Evolutionary conservation across 192 early-diverging fungal species (phyloP).

Genomic region (Spizellomyces punctatus): DNA sequence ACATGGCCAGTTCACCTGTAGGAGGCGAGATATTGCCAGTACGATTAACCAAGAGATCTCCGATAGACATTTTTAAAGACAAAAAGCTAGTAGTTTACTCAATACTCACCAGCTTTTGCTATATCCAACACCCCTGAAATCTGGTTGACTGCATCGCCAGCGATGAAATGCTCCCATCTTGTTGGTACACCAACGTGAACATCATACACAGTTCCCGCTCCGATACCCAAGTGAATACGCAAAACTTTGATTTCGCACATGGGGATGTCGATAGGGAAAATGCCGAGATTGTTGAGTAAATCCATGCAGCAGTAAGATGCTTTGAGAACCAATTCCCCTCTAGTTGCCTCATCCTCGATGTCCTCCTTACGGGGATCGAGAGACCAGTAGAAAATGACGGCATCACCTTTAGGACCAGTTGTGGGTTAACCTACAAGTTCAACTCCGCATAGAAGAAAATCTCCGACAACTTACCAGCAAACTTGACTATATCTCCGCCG

Average conservation of each 20-base stretch:
- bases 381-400: conserved; percentile 61
- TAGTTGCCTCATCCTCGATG: conserved; percentile 17
- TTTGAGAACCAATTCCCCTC: conserved; percentile 53
- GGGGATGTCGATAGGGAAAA: conserved; percentile 48
- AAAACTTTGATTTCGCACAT: conserved; percentile 40
- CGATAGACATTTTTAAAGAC: not conserved
- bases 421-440: not conserved
- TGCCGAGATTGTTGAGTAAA: conserved; percentile 47
- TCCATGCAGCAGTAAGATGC: conserved; percentile 50
- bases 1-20: conserved; percentile 51
- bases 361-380: conserved; percentile 27
- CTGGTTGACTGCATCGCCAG: conserved; percentile 55
- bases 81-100: conserved; percentile 1
- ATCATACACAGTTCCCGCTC: conserved; percentile 51
- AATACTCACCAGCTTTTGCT: conserved; percentile 47
- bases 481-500: conserved; percentile 62
- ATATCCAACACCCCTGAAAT: conserved; percentile 50
- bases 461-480: conserved; percentile 38
- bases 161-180: conserved; percentile 60
- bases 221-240: conserved; percentile 59
- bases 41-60: not conserved
- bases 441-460: not conserved
- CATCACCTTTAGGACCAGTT: conserved; percentile 40
- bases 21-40: not conserved
- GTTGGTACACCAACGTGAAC: conserved; percentile 50